Base-by-base conservation (phyloP, 345 rosid species). In the Carallia brachiata region DNA sequence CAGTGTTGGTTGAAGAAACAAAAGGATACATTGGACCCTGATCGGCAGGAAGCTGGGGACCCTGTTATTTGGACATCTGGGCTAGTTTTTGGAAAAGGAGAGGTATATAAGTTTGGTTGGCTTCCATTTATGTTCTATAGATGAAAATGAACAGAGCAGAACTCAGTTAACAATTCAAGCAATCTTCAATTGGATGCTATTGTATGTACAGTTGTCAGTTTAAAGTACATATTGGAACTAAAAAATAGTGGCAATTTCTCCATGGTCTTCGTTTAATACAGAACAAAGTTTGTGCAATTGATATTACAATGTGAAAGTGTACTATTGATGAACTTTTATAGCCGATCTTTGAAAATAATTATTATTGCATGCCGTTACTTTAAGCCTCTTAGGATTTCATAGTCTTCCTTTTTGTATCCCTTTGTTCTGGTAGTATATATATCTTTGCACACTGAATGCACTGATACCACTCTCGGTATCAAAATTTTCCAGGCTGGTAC, bases 1-100 rank as follows among this genome's bases (percentile, higher is more conserved):
- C 78, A 95, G 99, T 95, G 99, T 80, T 92, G 99, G 98, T 82
- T 92, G 84, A 95, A 95, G 93, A 95, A 92, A 76, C 99, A 92
- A 73, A 95, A 88, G 78, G 91, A 92, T 75, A 67, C 75, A 0
- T 68, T 90, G 80, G 56, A 71, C 37, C 99, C 99, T 76, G 94
- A 86, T 79, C 69, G 68, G 48, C 90, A 81, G 73, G 96, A 84
- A 56, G 86, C 76, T 2, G 94, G 84, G 23, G 65, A 75, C 69
- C 83, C 60, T 19, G 91, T 83, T 30, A 82, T 81, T 79, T 95
- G 98, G 99, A 90, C 98, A 72, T 95, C 99, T 40, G 99, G 98
- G 63, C 82, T 95, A 70, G 75, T 90, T 70, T 95, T 89, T 27
- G 99, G 96, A 65, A 90, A 84, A 84, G 99, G 98, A 79, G 86